Evolutionary conservation across 768 basidiomycete genomes (phyloP).

Genomic region (Amanita pseudoporphyria): DNA sequence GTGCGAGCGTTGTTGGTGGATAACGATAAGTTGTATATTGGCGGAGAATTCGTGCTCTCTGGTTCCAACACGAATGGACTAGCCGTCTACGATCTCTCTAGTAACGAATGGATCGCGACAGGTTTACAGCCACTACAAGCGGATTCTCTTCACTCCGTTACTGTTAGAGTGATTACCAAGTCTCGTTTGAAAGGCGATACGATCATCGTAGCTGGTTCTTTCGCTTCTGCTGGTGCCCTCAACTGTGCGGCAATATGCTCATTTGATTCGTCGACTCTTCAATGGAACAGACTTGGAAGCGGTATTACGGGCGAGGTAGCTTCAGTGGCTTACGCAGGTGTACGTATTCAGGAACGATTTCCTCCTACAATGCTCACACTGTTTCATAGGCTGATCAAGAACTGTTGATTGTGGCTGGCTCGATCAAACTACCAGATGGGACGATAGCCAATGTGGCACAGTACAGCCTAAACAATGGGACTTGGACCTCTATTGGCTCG

Average conservation of each 20-base stretch:
- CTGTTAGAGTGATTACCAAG: slow-evolving; percentile 63
- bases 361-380: slow-evolving; percentile 5
- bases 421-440: slow-evolving; percentile 56
- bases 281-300: slow-evolving; percentile 73
- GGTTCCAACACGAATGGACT: slow-evolving; percentile 57
- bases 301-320: slow-evolving; percentile 79
- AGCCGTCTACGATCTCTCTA: slow-evolving; percentile 68
- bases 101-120: slow-evolving; percentile 50
- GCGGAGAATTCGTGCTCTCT: slow-evolving; percentile 69
- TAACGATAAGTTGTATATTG: slow-evolving; percentile 64
- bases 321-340: slow-evolving; percentile 73
- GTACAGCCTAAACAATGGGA: slow-evolving; percentile 60
- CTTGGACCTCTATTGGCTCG: slow-evolving; percentile 65
- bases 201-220: slow-evolving; percentile 83
- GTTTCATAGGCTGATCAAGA: slow-evolving; percentile 49
- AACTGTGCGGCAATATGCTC: slow-evolving; percentile 72
- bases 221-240: slow-evolving; percentile 67
- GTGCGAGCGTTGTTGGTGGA: slow-evolving; percentile 72
- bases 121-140: slow-evolving; percentile 54
- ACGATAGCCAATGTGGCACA: slow-evolving; percentile 62
- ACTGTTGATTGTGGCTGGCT: slow-evolving; percentile 67
- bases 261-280: slow-evolving; percentile 54
- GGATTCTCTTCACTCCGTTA: slow-evolving; percentile 39
- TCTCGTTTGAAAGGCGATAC: slow-evolving; percentile 49
- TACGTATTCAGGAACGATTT: slow-evolving; percentile 28